These are phyloP conservation scores for Quercus phellos DNA, from an alignment of 331 rosid species.

Conservation along the genomic window DNA sequence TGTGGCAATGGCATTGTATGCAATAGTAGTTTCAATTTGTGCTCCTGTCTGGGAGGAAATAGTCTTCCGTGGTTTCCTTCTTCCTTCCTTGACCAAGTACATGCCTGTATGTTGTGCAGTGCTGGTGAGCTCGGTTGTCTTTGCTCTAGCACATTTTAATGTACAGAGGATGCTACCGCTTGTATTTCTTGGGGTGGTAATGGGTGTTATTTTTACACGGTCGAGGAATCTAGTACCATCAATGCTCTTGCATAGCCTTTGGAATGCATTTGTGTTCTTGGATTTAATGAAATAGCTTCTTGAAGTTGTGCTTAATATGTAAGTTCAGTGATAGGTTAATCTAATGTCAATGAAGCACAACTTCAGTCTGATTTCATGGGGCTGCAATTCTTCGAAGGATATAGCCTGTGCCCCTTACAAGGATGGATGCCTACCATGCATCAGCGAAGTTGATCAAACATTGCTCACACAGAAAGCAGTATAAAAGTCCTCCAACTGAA, in stretches of 20 bases:
- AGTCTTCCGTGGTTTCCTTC: constrained; percentile 86
- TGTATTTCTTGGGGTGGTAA: constrained; percentile 81
- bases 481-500: constrained; percentile 14
- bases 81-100: constrained; percentile 88
- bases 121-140: constrained; percentile 77
- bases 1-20: constrained; percentile 79
- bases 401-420: background rate
- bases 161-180: constrained; percentile 90
- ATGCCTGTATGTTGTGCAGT: constrained; percentile 94
- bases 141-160: constrained; percentile 90
- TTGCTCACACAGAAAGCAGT: constrained; percentile 19
- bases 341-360: constrained; percentile 23
- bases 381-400: background rate
- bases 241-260: constrained; percentile 94
- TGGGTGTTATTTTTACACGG: constrained; percentile 76
- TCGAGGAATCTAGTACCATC: constrained; percentile 87
- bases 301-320: constrained; percentile 12
- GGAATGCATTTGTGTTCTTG: constrained; percentile 88
- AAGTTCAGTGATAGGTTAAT: constrained; percentile 12
- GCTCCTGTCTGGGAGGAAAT: constrained; percentile 99
- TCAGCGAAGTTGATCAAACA: constrained; percentile 19
- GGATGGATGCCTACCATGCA: constrained; percentile 19
- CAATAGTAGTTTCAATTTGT: constrained; percentile 66
- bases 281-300: constrained; percentile 65
- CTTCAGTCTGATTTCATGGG: constrained; percentile 18